Evolutionary conservation across 345 rosid genomes (phyloP), one percentile per base, ranked within the genome.

Genomic region (Citrus trifoliata): DNA sequence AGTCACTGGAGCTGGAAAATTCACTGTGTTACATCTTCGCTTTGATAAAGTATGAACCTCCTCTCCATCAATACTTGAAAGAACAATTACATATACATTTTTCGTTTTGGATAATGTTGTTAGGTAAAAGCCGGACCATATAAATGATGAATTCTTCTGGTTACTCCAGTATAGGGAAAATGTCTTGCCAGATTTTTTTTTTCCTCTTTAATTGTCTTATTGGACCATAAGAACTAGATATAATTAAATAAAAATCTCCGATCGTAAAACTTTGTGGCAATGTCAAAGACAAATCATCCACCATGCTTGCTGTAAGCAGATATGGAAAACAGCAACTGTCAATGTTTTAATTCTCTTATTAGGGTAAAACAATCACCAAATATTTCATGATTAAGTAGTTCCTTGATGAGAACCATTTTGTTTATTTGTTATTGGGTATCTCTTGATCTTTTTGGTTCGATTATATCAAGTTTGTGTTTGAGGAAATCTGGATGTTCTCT

Each of bases 11-110:
- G 79, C 91, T 67, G 93, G 92, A 76, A 94, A 90, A 88, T 96
- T 88, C 66, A 95, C 85, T 6, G 98, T 93, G 74, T 79, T 94
- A 75, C 98, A 96, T 90, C 98, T 96, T 85, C 98, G 98, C 48
- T 96, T 96, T 74, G 99, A 96, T 86, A 94, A 94, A 84, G 99
- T 96, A 80, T 71, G 82, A 48, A 75, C 78, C 73, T 76, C 9
- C 69, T 27, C 58, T 71, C 61, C 64, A 53, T 19, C 4, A 75
- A 71, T 51, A n/a, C 24, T 65, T 55, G 32, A 59, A 71, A 63
- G 27, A 56, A 73, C 10, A 21, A 37, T 66, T 25, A 8, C 75
- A 28, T 22, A n/a, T 67, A n/a, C 14, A 63, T 37, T 67, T 59
- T 30, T 78, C 71, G 12, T 78, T 78, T 53, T 64, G 61, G 55